These are phyloP conservation scores for Suhomyces xylopsoci DNA, from an alignment of 805 yeast species.

Conservation along the genomic window DNA sequence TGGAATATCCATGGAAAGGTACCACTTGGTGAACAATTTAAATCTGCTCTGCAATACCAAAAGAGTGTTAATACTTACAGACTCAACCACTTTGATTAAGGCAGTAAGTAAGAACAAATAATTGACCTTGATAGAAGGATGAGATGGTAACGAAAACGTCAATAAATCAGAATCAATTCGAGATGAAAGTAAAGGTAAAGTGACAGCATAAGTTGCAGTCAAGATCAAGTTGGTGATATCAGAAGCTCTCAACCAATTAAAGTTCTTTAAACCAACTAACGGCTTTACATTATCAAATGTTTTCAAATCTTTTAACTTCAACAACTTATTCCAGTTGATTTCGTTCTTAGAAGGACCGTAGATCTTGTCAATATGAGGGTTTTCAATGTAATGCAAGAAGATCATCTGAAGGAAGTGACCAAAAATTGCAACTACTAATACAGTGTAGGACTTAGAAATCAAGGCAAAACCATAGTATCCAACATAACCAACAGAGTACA, in stretches of 20 bases:
- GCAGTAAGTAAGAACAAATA: conserved; percentile 41
- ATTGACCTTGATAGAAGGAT: conserved; percentile 20
- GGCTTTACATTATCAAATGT: conserved; percentile 44
- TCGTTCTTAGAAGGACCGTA: conserved; percentile 52
- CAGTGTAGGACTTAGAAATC: conserved; percentile 69
- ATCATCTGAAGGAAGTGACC: conserved; percentile 79
- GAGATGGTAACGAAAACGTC: conserved; percentile 22
- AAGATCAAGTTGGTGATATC: conserved; percentile 53
- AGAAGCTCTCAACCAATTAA: conserved; percentile 59
- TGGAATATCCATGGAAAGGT: conserved; percentile 61
- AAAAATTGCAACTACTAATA: conserved; percentile 62
- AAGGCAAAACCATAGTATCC: conserved; percentile 85
- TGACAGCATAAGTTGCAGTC: conserved; percentile 38
- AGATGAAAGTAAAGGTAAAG: conserved; percentile 33
- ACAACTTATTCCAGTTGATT: conserved; percentile 33
- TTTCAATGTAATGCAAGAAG: conserved; percentile 71
- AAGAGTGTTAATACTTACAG: conserved; percentile 47
- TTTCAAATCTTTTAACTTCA: conserved; percentile 48
- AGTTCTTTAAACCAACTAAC: conserved; percentile 59
- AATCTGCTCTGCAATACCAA: conserved; percentile 57
- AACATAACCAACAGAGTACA: conserved; percentile 86
- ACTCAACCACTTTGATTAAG: conserved; percentile 47
- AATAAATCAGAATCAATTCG: neutral
- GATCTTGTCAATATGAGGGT: conserved; percentile 82
- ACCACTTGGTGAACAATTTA: conserved; percentile 63